Percentiles rank a stretch among this genome's conserved stretches.
phyloP scores from a whole-genome alignment of 805 yeast genomes.

The Helenozyma baotianmanensis region DNA sequence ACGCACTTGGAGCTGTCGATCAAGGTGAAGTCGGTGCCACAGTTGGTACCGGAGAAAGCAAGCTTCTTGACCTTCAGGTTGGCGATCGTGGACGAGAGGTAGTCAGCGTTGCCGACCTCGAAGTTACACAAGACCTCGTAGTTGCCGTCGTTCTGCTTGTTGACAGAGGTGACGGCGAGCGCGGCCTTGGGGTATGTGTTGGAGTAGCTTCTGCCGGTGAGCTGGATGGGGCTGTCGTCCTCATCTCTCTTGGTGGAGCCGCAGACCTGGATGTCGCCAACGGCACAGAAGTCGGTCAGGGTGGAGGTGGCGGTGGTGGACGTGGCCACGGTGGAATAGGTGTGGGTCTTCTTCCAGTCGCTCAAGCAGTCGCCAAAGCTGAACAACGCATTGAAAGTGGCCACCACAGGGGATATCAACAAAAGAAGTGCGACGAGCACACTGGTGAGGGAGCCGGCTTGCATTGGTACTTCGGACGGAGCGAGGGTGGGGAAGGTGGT shows the following conservation, averaged over 20 bases:
- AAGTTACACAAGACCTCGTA: conserved; percentile 7
- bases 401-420: conserved; percentile 1
- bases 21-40: conserved; percentile 5
- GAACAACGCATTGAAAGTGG: conserved; percentile 2
- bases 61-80: conserved; percentile 2
- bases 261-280: neutral
- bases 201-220: neutral
- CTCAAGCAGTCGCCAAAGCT: conserved; percentile 1
- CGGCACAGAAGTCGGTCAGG: neutral
- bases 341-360: conserved; percentile 1
- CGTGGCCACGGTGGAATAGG: neutral
- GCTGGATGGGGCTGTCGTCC: neutral
- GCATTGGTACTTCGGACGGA: no score
- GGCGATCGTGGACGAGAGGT: conserved; percentile 1
- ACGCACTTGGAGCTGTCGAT: conserved; percentile 1
- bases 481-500: no score
- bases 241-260: conserved; percentile 3
- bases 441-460: neutral
- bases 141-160: conserved; percentile 1
- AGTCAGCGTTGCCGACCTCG: conserved; percentile 4
- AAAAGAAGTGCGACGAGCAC: conserved; percentile 2
- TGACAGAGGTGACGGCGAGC: conserved; percentile 3
- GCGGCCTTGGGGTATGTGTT: conserved; percentile 4
- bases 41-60: conserved; percentile 4
- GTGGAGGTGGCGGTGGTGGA: neutral